A percentile compares a stretch with the other conserved stretches of the same genome.
phyloP scores from a whole-genome alignment of 2,329 filamentous ascomycete species.

The Epichloe glyceriae region DNA sequence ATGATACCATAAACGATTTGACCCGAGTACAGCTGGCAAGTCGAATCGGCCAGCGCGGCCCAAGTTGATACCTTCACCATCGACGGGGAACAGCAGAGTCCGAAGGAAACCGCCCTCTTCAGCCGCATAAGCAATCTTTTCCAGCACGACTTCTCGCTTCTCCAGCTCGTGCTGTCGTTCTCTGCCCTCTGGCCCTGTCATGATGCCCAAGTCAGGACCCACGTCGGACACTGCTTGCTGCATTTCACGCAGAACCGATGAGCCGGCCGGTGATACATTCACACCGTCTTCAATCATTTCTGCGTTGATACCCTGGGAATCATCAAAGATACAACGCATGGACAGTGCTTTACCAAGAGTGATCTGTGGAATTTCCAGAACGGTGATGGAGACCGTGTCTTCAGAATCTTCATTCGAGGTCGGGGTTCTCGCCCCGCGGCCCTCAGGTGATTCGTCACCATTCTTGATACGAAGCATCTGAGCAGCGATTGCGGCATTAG shows the following conservation, averaged over 20 bases:
- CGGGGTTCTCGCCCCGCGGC: conserved; percentile 47
- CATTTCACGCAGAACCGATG: conserved; percentile 80
- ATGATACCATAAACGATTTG: conserved; percentile 92
- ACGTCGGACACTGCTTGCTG: conserved; percentile 64
- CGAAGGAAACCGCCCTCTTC: conserved; percentile 75
- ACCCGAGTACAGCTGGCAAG: conserved; percentile 58
- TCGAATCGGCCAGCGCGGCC: conserved; percentile 71
- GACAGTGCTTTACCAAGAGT: conserved; percentile 76
- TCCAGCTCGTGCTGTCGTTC: conserved; percentile 71
- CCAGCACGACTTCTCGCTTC: conserved; percentile 67
- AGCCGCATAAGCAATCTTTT: conserved; percentile 72
- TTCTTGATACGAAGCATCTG: conserved; percentile 58
- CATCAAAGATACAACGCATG: conserved; percentile 85
- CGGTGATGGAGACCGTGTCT: conserved; percentile 79
- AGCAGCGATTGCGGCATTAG: conserved; percentile 68
- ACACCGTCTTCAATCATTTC: conserved; percentile 97
- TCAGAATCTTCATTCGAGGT: conserved; percentile 56
- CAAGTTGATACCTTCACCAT: conserved; percentile 66
- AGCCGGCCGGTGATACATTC: conserved; percentile 57
- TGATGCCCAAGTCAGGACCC: conserved; percentile 67
- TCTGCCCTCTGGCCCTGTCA: conserved; percentile 49
- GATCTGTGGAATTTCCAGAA: conserved; percentile 74
- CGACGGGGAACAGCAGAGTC: conserved; percentile 65
- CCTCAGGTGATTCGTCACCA: conserved; percentile 55
- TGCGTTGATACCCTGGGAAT: conserved; percentile 79